Percentiles rank a stretch among this genome's conserved stretches.
phyloP scores from a whole-genome alignment of 2,329 filamentous ascomycete genomes.

The Verticillium alfalfae region DNA sequence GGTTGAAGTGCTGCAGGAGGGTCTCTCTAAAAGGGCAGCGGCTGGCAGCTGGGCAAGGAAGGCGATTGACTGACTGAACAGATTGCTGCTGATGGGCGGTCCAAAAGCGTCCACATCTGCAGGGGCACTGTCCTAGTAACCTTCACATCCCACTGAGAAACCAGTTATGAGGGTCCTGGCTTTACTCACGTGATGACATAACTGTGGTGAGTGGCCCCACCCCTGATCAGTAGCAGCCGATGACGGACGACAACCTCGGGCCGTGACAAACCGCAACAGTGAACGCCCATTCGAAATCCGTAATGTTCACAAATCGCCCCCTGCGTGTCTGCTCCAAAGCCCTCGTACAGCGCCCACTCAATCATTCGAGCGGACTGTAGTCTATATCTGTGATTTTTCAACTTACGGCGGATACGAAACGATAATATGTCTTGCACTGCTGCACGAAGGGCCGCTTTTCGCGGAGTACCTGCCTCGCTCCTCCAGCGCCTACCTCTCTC shows the following conservation, averaged over 20 bases:
- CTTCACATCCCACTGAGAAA: too few species aligned
- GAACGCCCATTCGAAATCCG: not conserved
- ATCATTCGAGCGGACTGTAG: not conserved
- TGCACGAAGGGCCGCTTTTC: constrained; percentile 2
- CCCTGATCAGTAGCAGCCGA: not conserved
- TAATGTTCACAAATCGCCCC: not conserved
- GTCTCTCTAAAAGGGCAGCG: not conserved
- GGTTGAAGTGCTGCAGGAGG: not conserved
- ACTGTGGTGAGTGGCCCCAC: too few species aligned
- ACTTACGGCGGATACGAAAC: not conserved
- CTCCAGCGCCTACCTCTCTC: constrained; percentile 34
- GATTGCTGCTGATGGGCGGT: not conserved
- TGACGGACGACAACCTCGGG: constrained; percentile 22
- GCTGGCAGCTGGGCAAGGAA: not conserved
- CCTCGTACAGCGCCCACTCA: not conserved
- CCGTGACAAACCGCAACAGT: constrained; percentile 27
- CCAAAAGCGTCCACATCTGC: too few species aligned
- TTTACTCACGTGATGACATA: too few species aligned
- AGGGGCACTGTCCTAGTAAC: too few species aligned
- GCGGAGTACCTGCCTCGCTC: constrained; percentile 36
- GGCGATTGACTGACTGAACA: not conserved
- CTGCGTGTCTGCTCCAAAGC: not conserved
- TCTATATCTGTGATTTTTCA: not conserved
- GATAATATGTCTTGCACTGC: constrained; percentile 23
- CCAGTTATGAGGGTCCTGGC: too few species aligned